Percentiles rank a stretch among this genome's conserved stretches.
Evolutionary conservation across 768 basidiomycete genomes (phyloP).

Genomic region (Psilocybe subaeruginosa): DNA sequence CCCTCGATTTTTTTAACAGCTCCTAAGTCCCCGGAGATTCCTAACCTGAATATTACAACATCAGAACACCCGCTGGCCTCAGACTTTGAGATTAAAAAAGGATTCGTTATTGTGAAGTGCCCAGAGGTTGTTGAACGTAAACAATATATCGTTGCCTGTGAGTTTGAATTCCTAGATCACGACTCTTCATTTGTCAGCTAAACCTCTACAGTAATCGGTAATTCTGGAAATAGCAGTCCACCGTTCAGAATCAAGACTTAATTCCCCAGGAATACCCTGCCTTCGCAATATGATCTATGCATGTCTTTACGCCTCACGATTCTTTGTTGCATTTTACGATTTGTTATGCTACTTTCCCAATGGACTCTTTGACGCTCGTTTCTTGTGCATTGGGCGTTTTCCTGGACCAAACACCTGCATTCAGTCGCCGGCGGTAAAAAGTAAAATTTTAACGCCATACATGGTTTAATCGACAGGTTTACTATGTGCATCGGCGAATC

Average conservation of each 20-base stretch:
- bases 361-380: background rate
- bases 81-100: constrained; percentile 46
- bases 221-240: constrained; percentile 58
- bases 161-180: constrained; percentile 26
- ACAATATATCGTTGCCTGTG: constrained; percentile 55
- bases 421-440: constrained; percentile 12
- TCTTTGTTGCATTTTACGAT: background rate
- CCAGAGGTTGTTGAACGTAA: constrained; percentile 38
- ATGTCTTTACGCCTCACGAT: background rate
- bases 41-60: constrained; percentile 9
- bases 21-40: constrained; percentile 13
- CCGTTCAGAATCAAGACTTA: constrained; percentile 45
- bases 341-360: background rate
- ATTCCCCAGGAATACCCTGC: background rate
- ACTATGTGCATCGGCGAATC: constrained; percentile 9
- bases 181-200: constrained; percentile 1
- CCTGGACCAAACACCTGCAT: background rate
- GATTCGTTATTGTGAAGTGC: constrained; percentile 42
- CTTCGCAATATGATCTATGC: background rate
- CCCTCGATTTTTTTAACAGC: background rate
- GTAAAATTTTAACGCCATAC: constrained; percentile 4
- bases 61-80: constrained; percentile 54
- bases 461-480: constrained; percentile 8
- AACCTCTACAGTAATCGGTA: constrained; percentile 48
- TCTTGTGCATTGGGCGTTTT: background rate